phyloP scores from a whole-genome alignment of 73 alveolate genomes.

The Symbiodinium pilosum region DNA sequence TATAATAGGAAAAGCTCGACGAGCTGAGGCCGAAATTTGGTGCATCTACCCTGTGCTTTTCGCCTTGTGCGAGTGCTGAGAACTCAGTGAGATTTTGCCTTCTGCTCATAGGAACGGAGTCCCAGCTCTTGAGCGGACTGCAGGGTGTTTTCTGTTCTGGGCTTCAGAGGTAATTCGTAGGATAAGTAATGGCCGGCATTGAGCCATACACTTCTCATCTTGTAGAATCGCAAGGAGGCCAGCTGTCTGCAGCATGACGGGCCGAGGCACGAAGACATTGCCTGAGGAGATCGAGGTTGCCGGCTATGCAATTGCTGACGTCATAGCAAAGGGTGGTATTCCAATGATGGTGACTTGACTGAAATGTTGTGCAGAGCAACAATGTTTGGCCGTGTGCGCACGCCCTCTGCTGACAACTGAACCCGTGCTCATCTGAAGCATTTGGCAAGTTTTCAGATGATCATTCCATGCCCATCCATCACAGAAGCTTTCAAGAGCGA shows the following conservation, averaged over 20 bases:
- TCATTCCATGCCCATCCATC: no score
- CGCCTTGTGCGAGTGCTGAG: conserved; percentile 54
- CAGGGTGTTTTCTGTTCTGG: no score
- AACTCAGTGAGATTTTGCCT: neutral
- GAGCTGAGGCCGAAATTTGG: conserved; percentile 70
- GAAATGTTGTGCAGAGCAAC: no score
- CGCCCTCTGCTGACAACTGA: no score
- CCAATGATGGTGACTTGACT: conserved; percentile 52
- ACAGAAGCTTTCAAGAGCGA: no score
- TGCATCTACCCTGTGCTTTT: conserved; percentile 85
- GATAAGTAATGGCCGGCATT: no score
- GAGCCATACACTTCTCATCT: no score
- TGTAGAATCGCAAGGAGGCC: neutral
- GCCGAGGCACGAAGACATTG: conserved; percentile 74
- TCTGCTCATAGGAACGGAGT: neutral
- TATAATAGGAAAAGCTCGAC: no score
- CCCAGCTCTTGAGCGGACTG: neutral
- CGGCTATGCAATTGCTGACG: conserved; percentile 78
- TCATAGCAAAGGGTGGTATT: conserved; percentile 77
- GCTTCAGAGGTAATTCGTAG: no score
- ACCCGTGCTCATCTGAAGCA: no score
- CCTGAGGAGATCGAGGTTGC: conserved; percentile 88
- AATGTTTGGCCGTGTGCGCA: no score
- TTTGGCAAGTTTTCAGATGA: no score
- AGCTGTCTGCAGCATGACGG: neutral